Percentiles rank a stretch among this genome's conserved stretches.
phyloP scores from a whole-genome alignment of 306 rosid species.

The Astragalus glycyphyllos region DNA sequence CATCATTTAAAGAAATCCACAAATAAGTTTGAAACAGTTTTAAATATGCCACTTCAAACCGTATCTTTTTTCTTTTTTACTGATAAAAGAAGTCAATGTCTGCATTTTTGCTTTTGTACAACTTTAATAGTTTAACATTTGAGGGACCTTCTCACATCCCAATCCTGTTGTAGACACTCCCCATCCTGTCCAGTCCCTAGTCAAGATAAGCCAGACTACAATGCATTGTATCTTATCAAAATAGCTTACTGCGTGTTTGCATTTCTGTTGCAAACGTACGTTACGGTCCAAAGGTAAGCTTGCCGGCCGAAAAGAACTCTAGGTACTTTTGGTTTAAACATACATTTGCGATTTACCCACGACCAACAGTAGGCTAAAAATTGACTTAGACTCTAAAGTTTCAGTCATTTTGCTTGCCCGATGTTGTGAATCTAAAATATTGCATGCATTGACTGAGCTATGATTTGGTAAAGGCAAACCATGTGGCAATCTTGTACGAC shows the following conservation, averaged over 20 bases:
- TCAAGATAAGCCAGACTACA: constrained; percentile 7
- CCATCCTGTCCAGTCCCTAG: constrained; percentile 17
- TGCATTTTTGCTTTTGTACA: constrained; percentile 18
- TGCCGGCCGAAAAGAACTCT: neutral
- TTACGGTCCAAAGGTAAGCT: neutral
- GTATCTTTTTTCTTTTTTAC: constrained; percentile 6
- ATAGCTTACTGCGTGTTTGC: neutral
- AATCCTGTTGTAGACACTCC: constrained; percentile 35
- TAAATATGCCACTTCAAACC: neutral
- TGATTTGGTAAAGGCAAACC: constrained; percentile 9
- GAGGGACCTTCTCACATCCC: constrained; percentile 11
- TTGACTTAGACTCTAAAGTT: constrained; percentile 19
- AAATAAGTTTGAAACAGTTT: constrained; percentile 15
- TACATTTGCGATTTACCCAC: no score
- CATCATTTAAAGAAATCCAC: neutral
- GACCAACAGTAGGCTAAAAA: no score
- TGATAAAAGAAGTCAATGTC: constrained; percentile 5
- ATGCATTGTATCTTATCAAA: neutral
- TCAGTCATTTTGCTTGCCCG: constrained; percentile 17
- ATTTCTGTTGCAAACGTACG: no score
- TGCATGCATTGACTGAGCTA: constrained; percentile 29
- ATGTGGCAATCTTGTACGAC: constrained; percentile 11
- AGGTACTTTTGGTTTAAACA: neutral
- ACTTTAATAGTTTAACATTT: constrained; percentile 31
- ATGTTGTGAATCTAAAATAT: constrained; percentile 35